Evolutionary conservation across 352 stramenopile species (phyloP).

Genomic region (Lagenidium giganteum): DNA sequence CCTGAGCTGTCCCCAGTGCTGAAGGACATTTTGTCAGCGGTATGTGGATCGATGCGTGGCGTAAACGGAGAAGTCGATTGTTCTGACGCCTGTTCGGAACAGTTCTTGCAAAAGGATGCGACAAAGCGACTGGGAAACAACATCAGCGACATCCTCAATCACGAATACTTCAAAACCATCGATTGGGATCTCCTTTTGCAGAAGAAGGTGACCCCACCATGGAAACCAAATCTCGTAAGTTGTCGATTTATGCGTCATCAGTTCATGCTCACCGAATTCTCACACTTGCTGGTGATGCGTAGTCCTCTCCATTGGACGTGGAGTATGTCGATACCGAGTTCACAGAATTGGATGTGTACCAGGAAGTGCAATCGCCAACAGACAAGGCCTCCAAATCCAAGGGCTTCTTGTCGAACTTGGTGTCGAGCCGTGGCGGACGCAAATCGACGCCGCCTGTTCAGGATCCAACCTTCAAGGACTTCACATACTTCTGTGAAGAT

Average conservation of each 20-base stretch:
- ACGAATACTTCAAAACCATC: conserved; percentile 74
- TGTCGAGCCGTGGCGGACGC: conserved; percentile 55
- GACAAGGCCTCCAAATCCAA: conserved; percentile 79
- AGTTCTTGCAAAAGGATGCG: conserved; percentile 85
- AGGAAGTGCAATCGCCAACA: conserved; percentile 78
- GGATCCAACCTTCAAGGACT: conserved; percentile 87
- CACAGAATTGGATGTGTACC: conserved; percentile 77
- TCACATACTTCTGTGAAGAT: conserved; percentile 88
- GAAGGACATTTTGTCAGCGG: conserved; percentile 71
- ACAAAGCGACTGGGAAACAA: conserved; percentile 84
- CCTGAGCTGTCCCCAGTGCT: conserved; percentile 61
- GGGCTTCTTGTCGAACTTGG: conserved; percentile 77
- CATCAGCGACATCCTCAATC: conserved; percentile 82
- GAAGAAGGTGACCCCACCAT: conserved; percentile 80
- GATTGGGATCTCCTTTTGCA: conserved; percentile 85
- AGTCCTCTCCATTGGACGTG: conserved; percentile 77
- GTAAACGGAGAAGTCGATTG: background rate
- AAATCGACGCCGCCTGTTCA: conserved; percentile 77
- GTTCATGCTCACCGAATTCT: background rate
- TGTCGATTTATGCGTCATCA: background rate
- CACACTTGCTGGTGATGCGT: background rate
- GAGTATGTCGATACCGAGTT: conserved; percentile 86
- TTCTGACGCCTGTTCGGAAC: background rate
- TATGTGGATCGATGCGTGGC: conserved; percentile 15
- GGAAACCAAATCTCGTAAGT: conserved; percentile 72